These are phyloP conservation scores for Rhizoclosmatium globosum DNA, from an alignment of 192 early-diverging fungal genomes.

Conservation along the genomic window DNA sequence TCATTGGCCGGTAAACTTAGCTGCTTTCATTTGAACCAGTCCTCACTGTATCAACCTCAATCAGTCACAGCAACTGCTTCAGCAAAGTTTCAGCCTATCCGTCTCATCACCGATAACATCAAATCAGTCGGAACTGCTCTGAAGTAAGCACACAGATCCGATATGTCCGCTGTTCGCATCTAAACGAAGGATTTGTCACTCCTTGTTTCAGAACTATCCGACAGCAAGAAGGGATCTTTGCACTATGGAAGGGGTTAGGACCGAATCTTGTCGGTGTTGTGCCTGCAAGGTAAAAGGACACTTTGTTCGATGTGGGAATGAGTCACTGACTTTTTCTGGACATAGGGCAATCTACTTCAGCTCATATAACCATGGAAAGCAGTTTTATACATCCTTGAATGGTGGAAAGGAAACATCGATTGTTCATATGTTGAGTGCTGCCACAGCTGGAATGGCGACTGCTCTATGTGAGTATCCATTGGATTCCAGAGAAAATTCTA, in stretches of 20 bases:
- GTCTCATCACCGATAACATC: background rate
- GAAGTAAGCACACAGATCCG: background rate
- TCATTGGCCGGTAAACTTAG: background rate
- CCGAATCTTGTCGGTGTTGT: constrained; percentile 94
- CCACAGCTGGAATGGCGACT: constrained; percentile 76
- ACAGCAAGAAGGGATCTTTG: constrained; percentile 79
- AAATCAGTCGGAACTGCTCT: constrained; percentile 1
- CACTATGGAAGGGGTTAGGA: constrained; percentile 93
- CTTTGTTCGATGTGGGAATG: background rate
- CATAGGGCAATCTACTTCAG: constrained; percentile 91
- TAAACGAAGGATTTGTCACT: background rate
- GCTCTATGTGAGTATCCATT: constrained; percentile 49
- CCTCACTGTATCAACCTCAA: constrained; percentile 33
- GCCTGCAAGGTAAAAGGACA: constrained; percentile 76
- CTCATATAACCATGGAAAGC: constrained; percentile 90
- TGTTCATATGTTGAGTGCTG: constrained; percentile 84
- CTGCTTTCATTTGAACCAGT: background rate
- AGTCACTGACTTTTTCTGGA: background rate
- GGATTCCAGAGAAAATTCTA: too few relatives aligned
- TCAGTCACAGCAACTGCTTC: constrained; percentile 24
- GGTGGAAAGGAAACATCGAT: constrained; percentile 76
- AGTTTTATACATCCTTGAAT: constrained; percentile 74
- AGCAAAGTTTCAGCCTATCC: background rate
- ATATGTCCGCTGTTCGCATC: background rate
- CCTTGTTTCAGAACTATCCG: constrained; percentile 61